Evolutionary conservation across 371 early-diverging fungal species (phyloP).

Genomic region (Massospora cicadina): DNA sequence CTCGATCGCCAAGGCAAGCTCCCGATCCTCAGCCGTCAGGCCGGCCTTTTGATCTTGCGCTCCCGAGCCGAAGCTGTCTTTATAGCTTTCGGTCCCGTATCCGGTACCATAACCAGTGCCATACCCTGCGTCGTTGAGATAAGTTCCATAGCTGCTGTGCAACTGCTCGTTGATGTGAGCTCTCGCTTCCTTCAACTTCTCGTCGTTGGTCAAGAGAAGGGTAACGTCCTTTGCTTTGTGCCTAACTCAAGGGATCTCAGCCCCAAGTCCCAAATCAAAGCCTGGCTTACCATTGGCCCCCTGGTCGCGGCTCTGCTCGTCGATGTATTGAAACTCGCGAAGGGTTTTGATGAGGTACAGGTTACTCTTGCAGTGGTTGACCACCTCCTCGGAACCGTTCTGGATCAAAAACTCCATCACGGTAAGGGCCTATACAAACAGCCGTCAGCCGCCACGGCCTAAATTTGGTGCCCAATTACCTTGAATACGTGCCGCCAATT

Average conservation of each 20-base stretch:
- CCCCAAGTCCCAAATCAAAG: too few species aligned
- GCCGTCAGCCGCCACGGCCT: too few species aligned
- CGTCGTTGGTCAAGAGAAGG: constrained; percentile 56
- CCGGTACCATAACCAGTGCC: constrained; percentile 19
- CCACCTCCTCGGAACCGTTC: constrained; percentile 73
- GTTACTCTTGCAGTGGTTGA: constrained; percentile 75
- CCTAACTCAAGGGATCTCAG: constrained; percentile 37
- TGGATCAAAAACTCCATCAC: constrained; percentile 55
- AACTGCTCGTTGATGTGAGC: constrained; percentile 35
- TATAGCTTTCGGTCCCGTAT: not conserved
- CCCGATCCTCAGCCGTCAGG: constrained; percentile 50
- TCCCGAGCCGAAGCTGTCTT: not conserved
- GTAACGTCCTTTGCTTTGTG: constrained; percentile 87
- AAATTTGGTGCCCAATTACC: too few species aligned
- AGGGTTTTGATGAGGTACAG: constrained; percentile 83
- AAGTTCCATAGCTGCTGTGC: constrained; percentile 22
- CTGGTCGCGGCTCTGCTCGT: constrained; percentile 80
- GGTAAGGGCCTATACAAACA: constrained; percentile 23
- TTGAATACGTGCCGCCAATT: constrained; percentile 98
- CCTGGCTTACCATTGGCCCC: constrained; percentile 61
- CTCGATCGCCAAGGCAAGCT: constrained; percentile 65
- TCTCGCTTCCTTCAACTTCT: constrained; percentile 58
- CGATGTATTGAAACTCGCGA: constrained; percentile 86
- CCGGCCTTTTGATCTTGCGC: constrained; percentile 13
- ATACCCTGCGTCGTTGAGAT: constrained; percentile 10